Percentiles rank a stretch among this genome's conserved stretches.
Evolutionary conservation across 208 protist genomes (phyloP).

Genomic region (Lotmaria passim): DNA sequence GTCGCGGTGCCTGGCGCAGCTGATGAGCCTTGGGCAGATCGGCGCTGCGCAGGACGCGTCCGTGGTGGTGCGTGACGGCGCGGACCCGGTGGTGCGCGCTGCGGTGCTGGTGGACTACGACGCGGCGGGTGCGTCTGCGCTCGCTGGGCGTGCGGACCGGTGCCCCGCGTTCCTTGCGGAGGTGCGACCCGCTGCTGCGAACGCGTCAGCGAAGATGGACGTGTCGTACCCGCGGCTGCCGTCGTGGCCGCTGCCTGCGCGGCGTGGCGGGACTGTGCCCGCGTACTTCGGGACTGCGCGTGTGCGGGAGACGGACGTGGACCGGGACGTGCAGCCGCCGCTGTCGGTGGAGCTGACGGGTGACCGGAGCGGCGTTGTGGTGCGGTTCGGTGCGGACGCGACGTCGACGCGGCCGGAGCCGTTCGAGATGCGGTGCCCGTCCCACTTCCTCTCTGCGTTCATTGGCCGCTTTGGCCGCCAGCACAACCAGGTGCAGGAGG

Average conservation of each 20-base stretch:
- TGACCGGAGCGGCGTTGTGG: background rate
- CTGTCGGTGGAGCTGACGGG: background rate
- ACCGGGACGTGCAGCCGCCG: constrained; percentile 16
- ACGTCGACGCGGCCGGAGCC: background rate
- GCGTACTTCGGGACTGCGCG: constrained; percentile 21
- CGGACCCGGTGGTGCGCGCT: background rate
- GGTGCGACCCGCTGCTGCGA: background rate
- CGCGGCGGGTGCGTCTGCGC: background rate
- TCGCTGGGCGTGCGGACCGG: background rate
- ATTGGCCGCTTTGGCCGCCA: constrained; percentile 26
- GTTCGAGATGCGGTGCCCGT: constrained; percentile 6
- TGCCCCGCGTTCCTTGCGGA: background rate
- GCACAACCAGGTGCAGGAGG: constrained; percentile 25
- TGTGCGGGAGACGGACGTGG: constrained; percentile 8
- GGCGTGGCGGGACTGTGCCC: background rate
- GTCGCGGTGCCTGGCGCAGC: constrained; percentile 1
- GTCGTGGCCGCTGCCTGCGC: constrained; percentile 10
- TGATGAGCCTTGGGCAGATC: background rate
- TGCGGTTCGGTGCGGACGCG: constrained; percentile 11
- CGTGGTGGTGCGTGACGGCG: background rate
- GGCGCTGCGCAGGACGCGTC: background rate
- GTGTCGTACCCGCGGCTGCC: constrained; percentile 19
- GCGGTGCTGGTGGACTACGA: constrained; percentile 7
- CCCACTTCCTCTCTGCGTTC: constrained; percentile 16
- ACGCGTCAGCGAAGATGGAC: background rate